Percentiles rank a stretch among this genome's conserved stretches.
Conservation (phyloP, 306 rosid species). For the Morella rubra region DNA sequence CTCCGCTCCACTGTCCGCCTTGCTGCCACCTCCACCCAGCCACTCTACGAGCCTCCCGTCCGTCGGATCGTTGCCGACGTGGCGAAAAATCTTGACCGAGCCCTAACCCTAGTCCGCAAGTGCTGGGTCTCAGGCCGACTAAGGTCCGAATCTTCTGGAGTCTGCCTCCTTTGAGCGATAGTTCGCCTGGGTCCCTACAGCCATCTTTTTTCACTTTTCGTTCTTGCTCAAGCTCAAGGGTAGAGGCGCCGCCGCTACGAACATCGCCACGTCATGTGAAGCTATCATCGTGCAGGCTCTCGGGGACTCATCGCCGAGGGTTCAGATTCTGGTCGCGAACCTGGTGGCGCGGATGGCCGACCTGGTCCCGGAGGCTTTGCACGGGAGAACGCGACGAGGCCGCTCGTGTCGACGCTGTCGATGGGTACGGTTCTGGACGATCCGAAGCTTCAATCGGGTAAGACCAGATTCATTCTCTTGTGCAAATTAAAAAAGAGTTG, state of each 20-base stretch:
- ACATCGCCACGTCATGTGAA: slow-evolving; percentile 47
- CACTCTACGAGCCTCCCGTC: slow-evolving; percentile 70
- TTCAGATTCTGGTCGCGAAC: slow-evolving; percentile 59
- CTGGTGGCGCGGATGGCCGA: slow-evolving; percentile 72
- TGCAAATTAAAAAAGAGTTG: slow-evolving; percentile 45
- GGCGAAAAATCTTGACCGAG: slow-evolving; percentile 58
- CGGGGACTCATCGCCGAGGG: slow-evolving; percentile 53
- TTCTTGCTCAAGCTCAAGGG: too few species aligned
- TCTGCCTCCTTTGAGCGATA: too few species aligned
- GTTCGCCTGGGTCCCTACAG: too few species aligned
- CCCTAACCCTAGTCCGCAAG: slow-evolving; percentile 54
- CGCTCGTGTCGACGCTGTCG: slow-evolving; percentile 58
- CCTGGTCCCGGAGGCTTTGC: slow-evolving; percentile 48
- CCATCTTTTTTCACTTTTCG: too few species aligned
- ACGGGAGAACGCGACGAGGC: slow-evolving; percentile 70
- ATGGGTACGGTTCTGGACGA: slow-evolving; percentile 62
- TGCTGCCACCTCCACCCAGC: slow-evolving; percentile 44
- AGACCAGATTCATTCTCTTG: slow-evolving; percentile 58
- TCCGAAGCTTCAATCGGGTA: slow-evolving; percentile 42
- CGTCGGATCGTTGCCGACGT: slow-evolving; percentile 68
- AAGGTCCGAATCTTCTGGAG: slow-evolving; percentile 59
- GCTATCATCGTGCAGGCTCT: slow-evolving; percentile 64
- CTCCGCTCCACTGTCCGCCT: slow-evolving; percentile 60
- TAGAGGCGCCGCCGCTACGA: slow-evolving; percentile 69
- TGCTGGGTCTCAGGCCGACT: slow-evolving; percentile 67